These are phyloP conservation scores for Paralagenidium karlingii DNA, from an alignment of 352 stramenopile species.

Conservation along the genomic window DNA sequence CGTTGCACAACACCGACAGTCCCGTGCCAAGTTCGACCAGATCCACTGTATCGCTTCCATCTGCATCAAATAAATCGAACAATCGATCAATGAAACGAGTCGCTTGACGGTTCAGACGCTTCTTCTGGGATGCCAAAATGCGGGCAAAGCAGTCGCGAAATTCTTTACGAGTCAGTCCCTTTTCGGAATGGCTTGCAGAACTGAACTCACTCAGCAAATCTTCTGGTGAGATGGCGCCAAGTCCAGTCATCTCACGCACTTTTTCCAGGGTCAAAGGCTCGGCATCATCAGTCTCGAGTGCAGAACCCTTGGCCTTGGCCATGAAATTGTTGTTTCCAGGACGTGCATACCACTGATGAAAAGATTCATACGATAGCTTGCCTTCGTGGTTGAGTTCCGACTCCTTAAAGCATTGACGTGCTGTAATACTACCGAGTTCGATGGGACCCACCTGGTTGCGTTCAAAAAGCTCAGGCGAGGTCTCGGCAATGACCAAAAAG, in stretches of 20 bases:
- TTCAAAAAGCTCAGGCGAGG: conserved; percentile 57
- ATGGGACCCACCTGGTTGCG: too few relatives aligned
- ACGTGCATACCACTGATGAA: conserved; percentile 68
- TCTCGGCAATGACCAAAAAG: conserved; percentile 18
- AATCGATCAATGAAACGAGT: conserved; percentile 49
- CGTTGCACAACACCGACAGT: conserved; percentile 62
- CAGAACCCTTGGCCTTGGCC: conserved; percentile 2
- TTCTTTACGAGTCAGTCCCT: conserved; percentile 42
- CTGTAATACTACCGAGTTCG: conserved; percentile 53
- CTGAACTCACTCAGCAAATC: conserved; percentile 54
- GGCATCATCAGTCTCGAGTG: background rate
- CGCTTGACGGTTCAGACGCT: conserved; percentile 30
- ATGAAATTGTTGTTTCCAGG: conserved; percentile 33
- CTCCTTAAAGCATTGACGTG: conserved; percentile 64
- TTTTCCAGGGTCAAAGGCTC: conserved; percentile 11
- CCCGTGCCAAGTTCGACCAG: conserved; percentile 68
- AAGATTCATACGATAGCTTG: conserved; percentile 60
- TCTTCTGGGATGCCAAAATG: conserved; percentile 47
- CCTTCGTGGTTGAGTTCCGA: conserved; percentile 44
- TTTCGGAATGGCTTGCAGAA: too few relatives aligned
- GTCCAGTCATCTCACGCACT: conserved; percentile 38
- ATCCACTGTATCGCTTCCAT: conserved; percentile 54
- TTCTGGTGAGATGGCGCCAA: conserved; percentile 28
- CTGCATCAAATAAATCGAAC: conserved; percentile 66
- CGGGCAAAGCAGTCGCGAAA: conserved; percentile 60